Base-by-base conservation (phyloP, 306 rosid species). In the Quercus ilex region DNA sequence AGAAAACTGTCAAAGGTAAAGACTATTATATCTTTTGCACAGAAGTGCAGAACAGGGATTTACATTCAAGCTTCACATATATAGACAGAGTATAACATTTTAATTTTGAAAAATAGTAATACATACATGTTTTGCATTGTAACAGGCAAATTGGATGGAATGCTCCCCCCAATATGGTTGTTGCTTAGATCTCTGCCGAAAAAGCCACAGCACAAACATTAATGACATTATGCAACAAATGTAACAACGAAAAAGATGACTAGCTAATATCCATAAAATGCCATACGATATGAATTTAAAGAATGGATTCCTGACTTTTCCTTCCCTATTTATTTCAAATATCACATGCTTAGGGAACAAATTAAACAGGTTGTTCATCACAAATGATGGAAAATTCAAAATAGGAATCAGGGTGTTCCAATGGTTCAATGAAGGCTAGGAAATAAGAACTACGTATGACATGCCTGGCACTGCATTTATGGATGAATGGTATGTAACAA, bases 131-230 rank as follows among this genome's bases (percentile, higher is more conserved):
- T 90, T 82, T 83, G 89, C 87, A 94, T 28, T 63, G 93, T 91
- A 28, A 80, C 88, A 1, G 98, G 98, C 85, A 94, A 91, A 87
- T 72, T 85, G 68, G 90, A 81, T 9, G 98, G 97, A 83, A 94
- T 92, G 78, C 84, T 88, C 67, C 98, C 98, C 71, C 98, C 98
- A 49, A 92, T 91, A 55, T 83, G 92, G 80, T 92, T 92, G 90
- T 94, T 94, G 93, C 92, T 94, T 35, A 94, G 88, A 84, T 82
- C 86, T 76, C 98, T 94, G 97, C 83, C 86, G 41, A n/a, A 80
- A 73, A 81, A 69, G 59, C 53, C 55, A 76, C 28, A 79, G 73
- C 25, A 52, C 49, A 78, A 82, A 72, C 38, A 75, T 75, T 73
- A 80, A 73, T 78, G 35, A 59, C 70, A 55, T 51, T 72, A 43